A percentile compares a stretch with the other conserved stretches of the same genome.
These are phyloP conservation scores for Termitomyces sp. DNA, from an alignment of 768 basidiomycete species.

Conservation along the genomic window DNA sequence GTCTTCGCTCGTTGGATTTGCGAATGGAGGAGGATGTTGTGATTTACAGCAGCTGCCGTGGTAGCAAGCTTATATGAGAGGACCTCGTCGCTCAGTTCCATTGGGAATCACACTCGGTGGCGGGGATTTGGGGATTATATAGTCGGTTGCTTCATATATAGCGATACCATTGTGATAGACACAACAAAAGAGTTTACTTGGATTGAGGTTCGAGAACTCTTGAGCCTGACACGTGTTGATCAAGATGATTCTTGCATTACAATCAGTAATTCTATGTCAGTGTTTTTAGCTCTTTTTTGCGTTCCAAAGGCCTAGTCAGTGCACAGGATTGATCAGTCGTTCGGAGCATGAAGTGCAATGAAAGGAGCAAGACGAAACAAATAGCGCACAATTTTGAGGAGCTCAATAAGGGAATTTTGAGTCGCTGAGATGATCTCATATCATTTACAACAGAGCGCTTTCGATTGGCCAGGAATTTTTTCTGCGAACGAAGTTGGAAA, in stretches of 20 bases:
- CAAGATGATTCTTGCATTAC: background rate
- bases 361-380: background rate
- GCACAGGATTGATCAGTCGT: too few relatives aligned
- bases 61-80: background rate
- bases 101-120: background rate
- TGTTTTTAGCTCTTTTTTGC: background rate
- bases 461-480: background rate
- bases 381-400: background rate
- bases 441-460: background rate
- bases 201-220: background rate
- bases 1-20: background rate
- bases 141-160: background rate
- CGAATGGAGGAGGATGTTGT: background rate
- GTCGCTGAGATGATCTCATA: background rate
- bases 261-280: background rate
- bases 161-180: too few relatives aligned
- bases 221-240: background rate
- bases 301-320: background rate
- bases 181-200: background rate
- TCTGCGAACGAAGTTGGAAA: background rate
- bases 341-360: background rate
- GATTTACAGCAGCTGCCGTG: background rate
- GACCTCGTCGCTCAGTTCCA: background rate
- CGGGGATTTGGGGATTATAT: background rate
- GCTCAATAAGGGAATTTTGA: background rate